Percentiles rank a stretch among this genome's conserved stretches.
Conservation (phyloP, 2,329 filamentous ascomycete genomes). For the Hypoxylon sp. region DNA sequence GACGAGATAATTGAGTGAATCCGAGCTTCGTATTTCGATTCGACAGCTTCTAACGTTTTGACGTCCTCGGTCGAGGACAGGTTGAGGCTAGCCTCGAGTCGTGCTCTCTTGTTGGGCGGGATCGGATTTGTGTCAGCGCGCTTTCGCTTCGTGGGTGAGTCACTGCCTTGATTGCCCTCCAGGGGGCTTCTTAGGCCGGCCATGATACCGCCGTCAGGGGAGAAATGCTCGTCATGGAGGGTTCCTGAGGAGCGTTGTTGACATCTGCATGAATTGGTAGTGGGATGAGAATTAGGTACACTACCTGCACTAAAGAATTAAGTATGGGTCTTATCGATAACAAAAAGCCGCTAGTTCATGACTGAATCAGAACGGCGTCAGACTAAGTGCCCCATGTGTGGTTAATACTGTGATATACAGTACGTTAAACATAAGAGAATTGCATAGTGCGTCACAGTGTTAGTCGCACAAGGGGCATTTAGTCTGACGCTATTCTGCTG, state of each 20-base stretch:
- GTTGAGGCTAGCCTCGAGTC: slow-evolving; percentile 47
- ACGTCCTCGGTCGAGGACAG: slow-evolving; percentile 57
- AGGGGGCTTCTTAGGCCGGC: slow-evolving; percentile 15
- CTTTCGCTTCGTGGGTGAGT: slow-evolving; percentile 49
- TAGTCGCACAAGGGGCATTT: too few relatives aligned
- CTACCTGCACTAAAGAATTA: slow-evolving; percentile 1
- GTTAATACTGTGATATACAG: too few relatives aligned
- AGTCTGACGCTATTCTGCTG: too few relatives aligned
- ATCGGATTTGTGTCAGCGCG: slow-evolving; percentile 43
- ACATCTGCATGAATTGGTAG: slow-evolving; percentile 19
- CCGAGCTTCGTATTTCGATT: slow-evolving; percentile 65
- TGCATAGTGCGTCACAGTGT: too few relatives aligned
- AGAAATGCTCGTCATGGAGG: slow-evolving; percentile 26
- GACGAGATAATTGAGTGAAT: slow-evolving; percentile 71
- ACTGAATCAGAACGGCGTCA: too few relatives aligned
- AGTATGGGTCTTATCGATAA: slow-evolving; percentile 32
- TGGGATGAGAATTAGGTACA: slow-evolving; percentile 13
- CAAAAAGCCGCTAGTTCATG: not conserved
- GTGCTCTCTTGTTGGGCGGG: slow-evolving; percentile 46
- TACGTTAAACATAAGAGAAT: too few relatives aligned
- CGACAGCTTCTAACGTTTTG: slow-evolving; percentile 61
- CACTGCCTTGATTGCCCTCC: slow-evolving; percentile 8
- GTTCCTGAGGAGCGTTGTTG: slow-evolving; percentile 14
- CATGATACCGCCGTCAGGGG: slow-evolving; percentile 36
- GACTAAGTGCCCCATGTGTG: too few relatives aligned